These are phyloP conservation scores for Stephanodiscus triporus DNA, from an alignment of 108 stramenopile genomes.

Conservation along the genomic window DNA sequence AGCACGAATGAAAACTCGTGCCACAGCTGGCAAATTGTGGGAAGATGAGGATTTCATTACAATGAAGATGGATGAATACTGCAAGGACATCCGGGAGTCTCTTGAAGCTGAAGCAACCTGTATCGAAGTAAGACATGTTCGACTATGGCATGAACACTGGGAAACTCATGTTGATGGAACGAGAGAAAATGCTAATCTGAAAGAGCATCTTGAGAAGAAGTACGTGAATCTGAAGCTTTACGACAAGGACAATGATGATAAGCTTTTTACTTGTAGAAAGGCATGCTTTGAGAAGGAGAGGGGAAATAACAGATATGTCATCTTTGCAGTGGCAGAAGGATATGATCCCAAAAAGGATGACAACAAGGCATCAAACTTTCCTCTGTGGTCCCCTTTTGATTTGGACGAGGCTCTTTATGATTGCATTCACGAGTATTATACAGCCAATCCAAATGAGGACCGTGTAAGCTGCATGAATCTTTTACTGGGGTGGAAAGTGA, in stretches of 20 bases:
- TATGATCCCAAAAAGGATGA: neutral
- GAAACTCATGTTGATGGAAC: neutral
- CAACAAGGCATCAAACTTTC: neutral
- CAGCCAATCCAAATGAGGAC: neutral
- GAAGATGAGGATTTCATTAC: conserved; percentile 1
- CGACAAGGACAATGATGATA: neutral
- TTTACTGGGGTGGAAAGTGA: neutral
- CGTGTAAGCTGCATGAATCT: neutral
- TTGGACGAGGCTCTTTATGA: conserved; percentile 3
- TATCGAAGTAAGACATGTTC: neutral
- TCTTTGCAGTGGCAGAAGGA: neutral
- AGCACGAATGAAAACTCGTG: neutral
- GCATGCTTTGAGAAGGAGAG: neutral
- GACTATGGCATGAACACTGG: neutral
- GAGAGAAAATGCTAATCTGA: neutral
- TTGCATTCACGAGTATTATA: neutral
- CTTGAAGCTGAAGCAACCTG: neutral
- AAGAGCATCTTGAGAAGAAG: neutral
- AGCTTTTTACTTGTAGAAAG: neutral
- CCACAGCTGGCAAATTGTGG: conserved; percentile 4
- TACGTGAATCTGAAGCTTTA: neutral
- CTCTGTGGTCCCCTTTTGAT: too few species aligned
- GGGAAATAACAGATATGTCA: neutral
- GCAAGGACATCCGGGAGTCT: neutral
- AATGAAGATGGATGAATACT: conserved; percentile 2